phyloP scores from a whole-genome alignment of 140 eudicot species.

The Ambrosia hybrid region DNA sequence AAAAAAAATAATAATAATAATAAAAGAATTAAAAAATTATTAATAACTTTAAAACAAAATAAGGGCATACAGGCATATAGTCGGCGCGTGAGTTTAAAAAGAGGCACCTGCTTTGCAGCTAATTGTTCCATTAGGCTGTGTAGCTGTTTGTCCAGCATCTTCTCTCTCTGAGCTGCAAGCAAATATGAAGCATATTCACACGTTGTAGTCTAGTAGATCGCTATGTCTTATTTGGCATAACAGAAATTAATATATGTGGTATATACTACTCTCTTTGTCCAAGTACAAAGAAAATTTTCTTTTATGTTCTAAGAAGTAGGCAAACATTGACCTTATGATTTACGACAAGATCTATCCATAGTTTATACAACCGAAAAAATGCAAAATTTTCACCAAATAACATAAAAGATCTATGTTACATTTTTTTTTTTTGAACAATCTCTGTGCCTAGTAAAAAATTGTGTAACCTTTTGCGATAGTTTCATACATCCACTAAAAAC shows the following conservation, averaged over 20 bases:
- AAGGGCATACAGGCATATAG: not conserved
- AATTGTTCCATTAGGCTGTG: constrained; percentile 89
- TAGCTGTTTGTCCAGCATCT: constrained; percentile 82
- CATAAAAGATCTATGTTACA: too few relatives aligned
- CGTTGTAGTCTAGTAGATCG: not conserved
- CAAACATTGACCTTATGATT: not conserved
- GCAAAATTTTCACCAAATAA: too few relatives aligned
- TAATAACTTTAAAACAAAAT: not conserved
- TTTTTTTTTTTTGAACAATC: too few relatives aligned
- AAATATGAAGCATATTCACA: not conserved
- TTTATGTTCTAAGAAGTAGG: not conserved
- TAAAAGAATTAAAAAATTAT: not conserved
- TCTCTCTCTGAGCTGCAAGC: constrained; percentile 84
- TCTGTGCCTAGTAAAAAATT: not conserved
- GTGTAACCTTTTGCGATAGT: not conserved
- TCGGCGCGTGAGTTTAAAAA: not conserved
- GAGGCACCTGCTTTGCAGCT: constrained; percentile 77
- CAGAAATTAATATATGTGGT: too few relatives aligned
- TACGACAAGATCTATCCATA: too few relatives aligned
- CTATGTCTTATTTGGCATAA: not conserved
- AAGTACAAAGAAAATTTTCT: not conserved
- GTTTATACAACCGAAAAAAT: too few relatives aligned
- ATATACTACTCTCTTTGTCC: constrained; percentile 6
- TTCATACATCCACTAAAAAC: not conserved
- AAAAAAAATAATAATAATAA: constrained; percentile 2